These are phyloP conservation scores for Pleurotus ostreatus DNA, from an alignment of 768 basidiomycete species.

Conservation along the genomic window DNA sequence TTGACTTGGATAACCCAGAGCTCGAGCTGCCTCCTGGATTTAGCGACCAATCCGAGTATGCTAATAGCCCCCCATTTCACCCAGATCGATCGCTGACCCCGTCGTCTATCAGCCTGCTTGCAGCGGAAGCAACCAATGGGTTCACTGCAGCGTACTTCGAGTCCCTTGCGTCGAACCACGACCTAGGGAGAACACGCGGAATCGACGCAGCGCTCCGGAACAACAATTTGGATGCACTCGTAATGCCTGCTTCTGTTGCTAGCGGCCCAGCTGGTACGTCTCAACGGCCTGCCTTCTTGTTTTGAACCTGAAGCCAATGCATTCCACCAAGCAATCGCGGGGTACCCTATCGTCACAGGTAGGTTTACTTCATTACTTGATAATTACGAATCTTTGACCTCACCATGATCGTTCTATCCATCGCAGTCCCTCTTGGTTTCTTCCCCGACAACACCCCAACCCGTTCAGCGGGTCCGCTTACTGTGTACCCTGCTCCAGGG, in stretches of 20 bases:
- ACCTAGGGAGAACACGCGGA: slow-evolving; percentile 45
- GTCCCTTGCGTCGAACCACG: slow-evolving; percentile 39
- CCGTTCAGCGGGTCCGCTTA: slow-evolving; percentile 31
- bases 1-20: slow-evolving; percentile 47
- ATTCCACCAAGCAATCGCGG: slow-evolving; percentile 44
- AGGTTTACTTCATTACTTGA: no score
- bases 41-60: slow-evolving; percentile 32
- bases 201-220: slow-evolving; percentile 49
- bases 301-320: slow-evolving; percentile 11
- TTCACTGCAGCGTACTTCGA: slow-evolving; percentile 40
- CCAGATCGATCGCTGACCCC: slow-evolving; percentile 34
- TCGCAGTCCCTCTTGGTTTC: slow-evolving; percentile 56
- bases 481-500: slow-evolving; percentile 48
- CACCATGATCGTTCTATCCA: not conserved
- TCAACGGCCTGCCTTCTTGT: not conserved
- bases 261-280: slow-evolving; percentile 34
- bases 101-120: slow-evolving; percentile 34
- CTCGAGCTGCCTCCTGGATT: slow-evolving; percentile 42
- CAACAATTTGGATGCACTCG: slow-evolving; percentile 46
- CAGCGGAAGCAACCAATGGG: slow-evolving; percentile 33
- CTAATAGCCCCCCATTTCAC: slow-evolving; percentile 37
- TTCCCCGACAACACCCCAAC: slow-evolving; percentile 43
- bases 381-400: not conserved
- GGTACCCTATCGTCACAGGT: slow-evolving; percentile 43
- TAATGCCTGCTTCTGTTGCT: slow-evolving; percentile 42